phyloP scores from a whole-genome alignment of 192 early-diverging fungal genomes.

The Linnemannia schmuckeri region DNA sequence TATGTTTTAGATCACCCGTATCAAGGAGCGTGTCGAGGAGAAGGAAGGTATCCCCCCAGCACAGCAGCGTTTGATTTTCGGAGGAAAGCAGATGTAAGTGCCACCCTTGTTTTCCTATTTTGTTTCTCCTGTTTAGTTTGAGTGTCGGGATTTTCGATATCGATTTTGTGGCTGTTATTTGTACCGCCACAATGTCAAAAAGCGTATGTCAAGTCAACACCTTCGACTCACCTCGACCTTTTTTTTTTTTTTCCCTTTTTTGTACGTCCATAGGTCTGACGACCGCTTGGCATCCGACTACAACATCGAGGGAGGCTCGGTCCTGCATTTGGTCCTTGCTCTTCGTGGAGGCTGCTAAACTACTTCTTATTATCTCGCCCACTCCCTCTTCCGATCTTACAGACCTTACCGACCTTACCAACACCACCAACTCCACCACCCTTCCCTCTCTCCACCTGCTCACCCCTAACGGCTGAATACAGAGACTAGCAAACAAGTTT shows the following conservation, averaged over 20 bases:
- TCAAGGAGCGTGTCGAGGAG: constrained; percentile 95
- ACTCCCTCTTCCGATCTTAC: not conserved
- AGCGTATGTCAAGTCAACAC: not conserved
- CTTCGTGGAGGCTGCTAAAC: constrained; percentile 86
- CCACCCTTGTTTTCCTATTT: not conserved
- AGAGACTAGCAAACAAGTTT: not conserved
- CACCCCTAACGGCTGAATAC: not conserved
- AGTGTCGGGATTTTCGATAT: not conserved
- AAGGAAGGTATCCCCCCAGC: constrained; percentile 98
- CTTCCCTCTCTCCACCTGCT: not conserved
- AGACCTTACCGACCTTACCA: not conserved
- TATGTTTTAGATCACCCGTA: constrained; percentile 72
- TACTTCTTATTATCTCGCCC: not conserved
- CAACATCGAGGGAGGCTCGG: constrained; percentile 81
- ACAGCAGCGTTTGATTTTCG: constrained; percentile 96
- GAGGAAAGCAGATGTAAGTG: constrained; percentile 94
- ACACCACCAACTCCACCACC: not conserved
- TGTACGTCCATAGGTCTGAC: constrained; percentile 72
- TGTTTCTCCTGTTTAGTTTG: constrained; percentile 1
- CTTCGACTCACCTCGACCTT: not conserved
- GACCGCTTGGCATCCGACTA: constrained; percentile 79
- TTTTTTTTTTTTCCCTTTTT: not conserved
- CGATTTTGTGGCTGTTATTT: not conserved
- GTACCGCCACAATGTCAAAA: not conserved
- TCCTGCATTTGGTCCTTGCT: constrained; percentile 94